Evolutionary conservation across 2,329 filamentous ascomycete genomes (phyloP).

Genomic region (Zelopaecilomyces penicillatus): DNA sequence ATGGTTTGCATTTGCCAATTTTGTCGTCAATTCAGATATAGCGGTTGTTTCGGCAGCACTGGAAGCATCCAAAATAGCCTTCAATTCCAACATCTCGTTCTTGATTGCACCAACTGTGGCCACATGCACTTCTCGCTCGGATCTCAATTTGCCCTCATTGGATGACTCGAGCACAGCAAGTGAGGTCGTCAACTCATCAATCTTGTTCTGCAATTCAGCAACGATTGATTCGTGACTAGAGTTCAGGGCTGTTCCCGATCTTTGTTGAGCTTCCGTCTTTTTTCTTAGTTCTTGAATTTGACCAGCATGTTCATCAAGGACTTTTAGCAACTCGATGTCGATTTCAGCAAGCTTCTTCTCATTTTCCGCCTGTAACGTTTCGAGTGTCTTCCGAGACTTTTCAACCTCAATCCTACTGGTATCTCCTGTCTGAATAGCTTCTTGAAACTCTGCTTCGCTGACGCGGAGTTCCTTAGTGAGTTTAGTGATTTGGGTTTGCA

Average conservation of each 20-base stretch:
- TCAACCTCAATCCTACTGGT: conserved; percentile 40
- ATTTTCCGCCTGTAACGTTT: conserved; percentile 27
- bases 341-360: conserved; percentile 25
- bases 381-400: conserved; percentile 42
- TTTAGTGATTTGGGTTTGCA: conserved; percentile 41
- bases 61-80: conserved; percentile 37
- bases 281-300: conserved; percentile 44
- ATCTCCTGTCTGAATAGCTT: conserved; percentile 41
- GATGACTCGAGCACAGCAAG: conserved; percentile 37
- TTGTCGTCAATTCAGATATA: conserved; percentile 37
- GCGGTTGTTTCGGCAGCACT: conserved; percentile 36
- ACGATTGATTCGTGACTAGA: conserved; percentile 38
- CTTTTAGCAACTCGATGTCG: conserved; percentile 26
- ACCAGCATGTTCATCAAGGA: conserved; percentile 38
- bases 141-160: conserved; percentile 36
- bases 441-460: conserved; percentile 43
- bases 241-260: conserved; percentile 41
- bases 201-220: conserved; percentile 44
- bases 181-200: conserved; percentile 43
- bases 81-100: conserved; percentile 42
- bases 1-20: conserved; percentile 37
- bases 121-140: conserved; percentile 35
- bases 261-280: conserved; percentile 42
- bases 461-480: conserved; percentile 41
- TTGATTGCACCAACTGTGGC: conserved; percentile 43